These are phyloP conservation scores for Pseudoneurospora amorphoporcata DNA, from an alignment of 495 filamentous ascomycete genomes.

Conservation along the genomic window DNA sequence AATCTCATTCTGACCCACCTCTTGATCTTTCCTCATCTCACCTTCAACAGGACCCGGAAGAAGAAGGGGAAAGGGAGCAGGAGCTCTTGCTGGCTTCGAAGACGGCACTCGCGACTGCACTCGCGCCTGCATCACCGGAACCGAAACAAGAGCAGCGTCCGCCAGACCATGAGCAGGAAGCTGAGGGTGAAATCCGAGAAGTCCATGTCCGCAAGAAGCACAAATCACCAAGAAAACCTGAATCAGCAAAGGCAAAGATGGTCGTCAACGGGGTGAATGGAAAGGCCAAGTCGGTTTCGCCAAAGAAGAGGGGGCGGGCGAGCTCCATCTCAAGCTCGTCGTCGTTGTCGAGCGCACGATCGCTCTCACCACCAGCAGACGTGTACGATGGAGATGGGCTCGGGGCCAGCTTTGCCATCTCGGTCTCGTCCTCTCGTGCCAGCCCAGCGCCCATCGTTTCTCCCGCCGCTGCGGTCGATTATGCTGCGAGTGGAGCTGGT, in stretches of 20 bases:
- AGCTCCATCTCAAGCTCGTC: slow-evolving; percentile 21
- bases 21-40: not conserved
- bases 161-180: slow-evolving; percentile 3
- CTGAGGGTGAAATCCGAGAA: slow-evolving; percentile 1
- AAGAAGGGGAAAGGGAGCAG: not conserved
- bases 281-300: slow-evolving; percentile 18
- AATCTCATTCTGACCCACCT: not conserved
- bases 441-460: slow-evolving; percentile 17
- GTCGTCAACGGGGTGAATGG: slow-evolving; percentile 9
- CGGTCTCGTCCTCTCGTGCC: slow-evolving; percentile 15
- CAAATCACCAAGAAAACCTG: slow-evolving; percentile 14
- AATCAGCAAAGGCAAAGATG: slow-evolving; percentile 11
- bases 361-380: slow-evolving; percentile 18
- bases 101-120: not conserved
- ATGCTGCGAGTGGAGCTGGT: not conserved
- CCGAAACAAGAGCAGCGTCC: slow-evolving; percentile 1
- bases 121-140: not conserved
- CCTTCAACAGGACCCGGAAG: not conserved
- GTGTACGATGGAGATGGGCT: slow-evolving; percentile 10
- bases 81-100: not conserved
- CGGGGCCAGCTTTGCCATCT: slow-evolving; percentile 4
- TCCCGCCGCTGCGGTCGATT: slow-evolving; percentile 4
- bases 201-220: slow-evolving; percentile 22
- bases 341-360: slow-evolving; percentile 24
- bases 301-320: slow-evolving; percentile 12